These are phyloP conservation scores for Trichoderma simmonsii DNA, from an alignment of 2,329 filamentous ascomycete genomes.

Conservation along the genomic window DNA sequence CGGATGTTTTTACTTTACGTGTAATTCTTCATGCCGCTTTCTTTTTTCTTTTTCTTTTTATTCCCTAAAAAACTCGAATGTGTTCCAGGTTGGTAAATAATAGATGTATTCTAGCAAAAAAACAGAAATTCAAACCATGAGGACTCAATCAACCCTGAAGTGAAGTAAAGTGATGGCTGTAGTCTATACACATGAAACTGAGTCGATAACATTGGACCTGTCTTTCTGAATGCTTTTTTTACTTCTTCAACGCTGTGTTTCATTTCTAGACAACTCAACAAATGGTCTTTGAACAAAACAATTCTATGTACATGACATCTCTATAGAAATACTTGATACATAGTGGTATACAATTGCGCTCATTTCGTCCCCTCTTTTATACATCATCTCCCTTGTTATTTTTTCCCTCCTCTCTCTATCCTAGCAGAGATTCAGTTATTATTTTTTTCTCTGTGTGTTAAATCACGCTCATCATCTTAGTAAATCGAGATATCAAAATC, in stretches of 20 bases:
- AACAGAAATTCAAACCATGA: not conserved
- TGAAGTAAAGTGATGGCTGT: not conserved
- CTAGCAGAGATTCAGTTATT: not conserved
- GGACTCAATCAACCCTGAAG: fast-evolving
- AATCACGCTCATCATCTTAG: not conserved
- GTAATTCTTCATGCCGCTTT: not conserved
- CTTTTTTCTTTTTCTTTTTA: not conserved
- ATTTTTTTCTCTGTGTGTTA: not conserved
- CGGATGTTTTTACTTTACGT: not conserved
- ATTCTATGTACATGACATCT: not conserved
- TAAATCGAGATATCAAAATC: not conserved
- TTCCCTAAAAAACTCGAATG: not conserved
- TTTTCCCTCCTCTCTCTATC: not conserved
- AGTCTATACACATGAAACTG: not conserved
- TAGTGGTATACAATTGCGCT: not conserved
- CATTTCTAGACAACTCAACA: not conserved
- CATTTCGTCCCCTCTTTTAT: not conserved
- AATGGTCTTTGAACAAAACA: not conserved
- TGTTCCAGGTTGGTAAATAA: not conserved
- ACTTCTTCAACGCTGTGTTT: not conserved
- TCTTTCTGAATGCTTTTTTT: not conserved
- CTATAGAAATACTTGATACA: not conserved
- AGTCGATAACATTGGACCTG: not conserved
- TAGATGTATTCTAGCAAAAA: not conserved
- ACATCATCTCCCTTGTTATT: not conserved